Conservation (phyloP, 2,329 filamentous ascomycete species). For the Aspergillus hiratsukae region DNA sequence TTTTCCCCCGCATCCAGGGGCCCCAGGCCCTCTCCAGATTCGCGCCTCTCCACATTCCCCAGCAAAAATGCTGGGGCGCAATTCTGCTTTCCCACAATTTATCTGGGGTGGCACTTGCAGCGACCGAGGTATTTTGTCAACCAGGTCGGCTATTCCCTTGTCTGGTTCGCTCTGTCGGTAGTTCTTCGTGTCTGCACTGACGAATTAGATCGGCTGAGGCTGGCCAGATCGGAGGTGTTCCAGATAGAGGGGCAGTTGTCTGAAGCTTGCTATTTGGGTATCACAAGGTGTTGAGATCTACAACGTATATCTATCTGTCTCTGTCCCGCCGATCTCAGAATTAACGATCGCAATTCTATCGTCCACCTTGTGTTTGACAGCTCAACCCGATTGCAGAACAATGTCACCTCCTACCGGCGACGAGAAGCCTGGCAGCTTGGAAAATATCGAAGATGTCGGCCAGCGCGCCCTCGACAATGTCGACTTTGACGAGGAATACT, state of each 20-base stretch:
- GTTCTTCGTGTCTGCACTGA: not conserved
- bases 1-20: not conserved
- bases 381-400: not conserved
- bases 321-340: not conserved
- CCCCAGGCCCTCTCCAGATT: not conserved
- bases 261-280: not conserved
- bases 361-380: not conserved
- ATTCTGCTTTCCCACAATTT: not conserved
- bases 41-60: not conserved
- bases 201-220: not conserved
- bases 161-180: not conserved
- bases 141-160: not conserved
- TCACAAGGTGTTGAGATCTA: not conserved
- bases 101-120: not conserved
- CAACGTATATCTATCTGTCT: not conserved
- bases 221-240: not conserved
- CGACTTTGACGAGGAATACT: conserved; percentile 41
- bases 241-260: not conserved
- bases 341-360: not conserved
- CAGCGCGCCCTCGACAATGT: conserved; percentile 6
- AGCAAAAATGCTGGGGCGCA: not conserved
- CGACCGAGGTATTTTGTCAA: not conserved
- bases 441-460: conserved; percentile 16
- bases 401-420: conserved; percentile 2
- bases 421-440: conserved; percentile 10